Evolutionary conservation across 2,329 filamentous ascomycete genomes (phyloP), one percentile per base, ranked within the genome.

Genomic region (Coniella vitis): DNA sequence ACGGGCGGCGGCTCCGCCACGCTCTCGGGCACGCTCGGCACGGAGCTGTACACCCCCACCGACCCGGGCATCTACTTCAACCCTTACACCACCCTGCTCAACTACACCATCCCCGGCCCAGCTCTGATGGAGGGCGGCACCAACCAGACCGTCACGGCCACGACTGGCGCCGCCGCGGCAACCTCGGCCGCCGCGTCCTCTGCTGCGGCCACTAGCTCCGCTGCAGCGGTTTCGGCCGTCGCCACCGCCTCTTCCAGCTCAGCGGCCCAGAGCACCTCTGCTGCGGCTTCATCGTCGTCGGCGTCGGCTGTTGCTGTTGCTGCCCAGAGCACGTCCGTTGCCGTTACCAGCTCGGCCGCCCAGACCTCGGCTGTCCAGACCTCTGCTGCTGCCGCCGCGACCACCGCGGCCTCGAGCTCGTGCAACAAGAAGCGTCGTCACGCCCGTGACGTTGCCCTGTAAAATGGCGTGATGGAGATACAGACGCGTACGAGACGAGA

Each of bases 1-100:
- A 65, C 61, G 19, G 70, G 71, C 35, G 58, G 60, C 20, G 63
- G 63, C 47, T 55, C 53, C 47, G 63, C 61, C 16, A 57, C 55
- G n/a, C 61, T 60, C 22, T 41, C 36, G 3, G 61, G 61, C 41
- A 61, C 60, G 0, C 50, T 60, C 17, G 60, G 54, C 14, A 58
- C 56, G 29, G 54, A 58, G 29, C 55, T 61, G 7, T 55, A 61
- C 55, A 48, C 12, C 3, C 48, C 55, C 29, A 56, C 50, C 16
- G 58, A 61, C 51, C 19, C 58, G 2, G 60, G 60, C 32, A 61
- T 62, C 39, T 51, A 59, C 32, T 61, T 61, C 55, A 58, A 60
- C 52, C 56, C 57, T 21, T 60, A 56, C 49, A 50, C 47, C 49
- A 45, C 25, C 40, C 45, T 50, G 39, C 47, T 52, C 40, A 47